phyloP scores from a whole-genome alignment of 306 rosid genomes.

The Fragaria vesca region DNA sequence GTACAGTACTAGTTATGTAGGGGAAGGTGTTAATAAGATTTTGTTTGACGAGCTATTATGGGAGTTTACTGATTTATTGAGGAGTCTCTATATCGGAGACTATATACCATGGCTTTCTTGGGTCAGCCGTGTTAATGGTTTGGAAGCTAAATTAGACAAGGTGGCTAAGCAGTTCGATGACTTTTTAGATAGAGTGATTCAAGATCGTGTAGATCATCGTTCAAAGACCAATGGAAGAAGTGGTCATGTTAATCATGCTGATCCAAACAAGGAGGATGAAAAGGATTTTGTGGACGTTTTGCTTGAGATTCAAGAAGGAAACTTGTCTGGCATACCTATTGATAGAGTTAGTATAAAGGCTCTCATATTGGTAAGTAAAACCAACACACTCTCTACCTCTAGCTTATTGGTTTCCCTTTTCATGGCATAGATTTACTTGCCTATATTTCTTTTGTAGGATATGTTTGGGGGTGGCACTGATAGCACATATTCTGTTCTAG shows the following conservation, averaged over 20 bases:
- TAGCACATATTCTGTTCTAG: slow-evolving; percentile 6
- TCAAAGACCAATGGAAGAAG: neutral
- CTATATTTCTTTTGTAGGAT: neutral
- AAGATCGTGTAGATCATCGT: slow-evolving; percentile 32
- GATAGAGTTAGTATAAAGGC: slow-evolving; percentile 41
- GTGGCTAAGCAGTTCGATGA: slow-evolving; percentile 43
- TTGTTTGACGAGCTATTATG: slow-evolving; percentile 28
- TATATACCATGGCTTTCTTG: slow-evolving; percentile 56
- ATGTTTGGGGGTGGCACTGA: slow-evolving; percentile 18
- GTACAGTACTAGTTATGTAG: slow-evolving; percentile 8
- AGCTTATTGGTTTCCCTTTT: neutral
- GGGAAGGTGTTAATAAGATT: slow-evolving; percentile 19
- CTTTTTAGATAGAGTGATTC: slow-evolving; percentile 40
- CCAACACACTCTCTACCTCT: neutral
- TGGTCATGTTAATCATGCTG: neutral
- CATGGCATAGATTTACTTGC: neutral
- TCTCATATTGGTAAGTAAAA: slow-evolving; percentile 34
- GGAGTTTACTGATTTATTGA: slow-evolving; percentile 34
- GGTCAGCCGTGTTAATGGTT: slow-evolving; percentile 36
- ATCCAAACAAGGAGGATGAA: neutral
- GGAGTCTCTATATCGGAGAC: slow-evolving; percentile 38
- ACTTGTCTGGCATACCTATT: slow-evolving; percentile 35
- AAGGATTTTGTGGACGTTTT: slow-evolving; percentile 45
- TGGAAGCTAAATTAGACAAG: slow-evolving; percentile 30
- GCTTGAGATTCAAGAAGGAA: slow-evolving; percentile 35